A percentile compares a stretch with the other conserved stretches of the same genome.
Conservation (phyloP, 306 rosid species). For the Carpinus fangiana region DNA sequence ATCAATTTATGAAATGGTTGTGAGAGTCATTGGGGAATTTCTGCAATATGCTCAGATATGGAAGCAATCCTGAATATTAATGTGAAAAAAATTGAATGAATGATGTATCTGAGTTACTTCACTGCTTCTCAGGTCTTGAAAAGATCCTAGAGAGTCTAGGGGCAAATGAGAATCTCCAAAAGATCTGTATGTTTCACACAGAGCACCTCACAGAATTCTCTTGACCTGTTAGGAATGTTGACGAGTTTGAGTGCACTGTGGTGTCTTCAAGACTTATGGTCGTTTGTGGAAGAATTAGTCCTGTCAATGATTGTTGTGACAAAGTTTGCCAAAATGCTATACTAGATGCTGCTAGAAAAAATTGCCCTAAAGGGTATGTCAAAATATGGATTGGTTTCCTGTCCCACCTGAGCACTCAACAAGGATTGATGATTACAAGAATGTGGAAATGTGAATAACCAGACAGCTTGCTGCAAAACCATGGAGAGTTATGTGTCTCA, state of each 20-base stretch:
- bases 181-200: slow-evolving; percentile 48
- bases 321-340: slow-evolving; percentile 65
- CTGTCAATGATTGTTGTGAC: slow-evolving; percentile 62
- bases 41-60: not conserved
- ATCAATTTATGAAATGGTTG: no score
- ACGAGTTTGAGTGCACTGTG: slow-evolving; percentile 53
- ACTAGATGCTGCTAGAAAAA: slow-evolving; percentile 51
- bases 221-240: slow-evolving; percentile 50
- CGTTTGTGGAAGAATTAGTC: slow-evolving; percentile 62
- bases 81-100: not conserved
- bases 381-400: slow-evolving; percentile 29
- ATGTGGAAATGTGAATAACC: slow-evolving; percentile 45
- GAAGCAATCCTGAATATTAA: not conserved
- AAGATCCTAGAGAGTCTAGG: slow-evolving; percentile 59
- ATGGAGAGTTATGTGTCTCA: slow-evolving; percentile 51
- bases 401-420: slow-evolving; percentile 26
- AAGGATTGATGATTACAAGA: slow-evolving; percentile 54
- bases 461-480: slow-evolving; percentile 54
- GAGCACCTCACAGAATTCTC: slow-evolving; percentile 57
- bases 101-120: slow-evolving; percentile 27
- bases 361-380: slow-evolving; percentile 48
- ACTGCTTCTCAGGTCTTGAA: slow-evolving; percentile 64
- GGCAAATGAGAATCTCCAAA: slow-evolving; percentile 45
- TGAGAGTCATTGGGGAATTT: no score
- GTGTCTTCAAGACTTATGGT: slow-evolving; percentile 55